Evolutionary conservation across 768 basidiomycete species (phyloP), one percentile per base, ranked within the genome.

Genomic region (Tephrocybe sp.): DNA sequence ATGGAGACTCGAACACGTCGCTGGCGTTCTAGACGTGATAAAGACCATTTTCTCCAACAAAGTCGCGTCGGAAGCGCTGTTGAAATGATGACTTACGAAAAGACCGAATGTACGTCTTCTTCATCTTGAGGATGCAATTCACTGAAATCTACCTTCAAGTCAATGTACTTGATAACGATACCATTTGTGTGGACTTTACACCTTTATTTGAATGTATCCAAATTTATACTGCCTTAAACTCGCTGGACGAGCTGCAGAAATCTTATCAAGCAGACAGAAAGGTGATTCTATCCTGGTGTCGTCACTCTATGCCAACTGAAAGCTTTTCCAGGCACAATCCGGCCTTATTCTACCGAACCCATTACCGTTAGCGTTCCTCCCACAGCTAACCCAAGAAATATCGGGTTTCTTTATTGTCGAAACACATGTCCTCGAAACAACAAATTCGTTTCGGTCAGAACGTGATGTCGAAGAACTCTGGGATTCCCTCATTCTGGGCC

Each of bases 401-500:
- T 88, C 93, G 33, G 97, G 97, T 0, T 99, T 97, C 69, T 99
- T 98, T 71, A 93, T 99, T 51, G 85, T 98, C 57, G 97, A 99
- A 69, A 85, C 83, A 1, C 87, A 96, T 62, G 94, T 99, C 0
- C 78, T 98, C 6, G 83, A 87, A 57, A 92, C 92, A 0, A 92
- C 94, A 9, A 85, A 85, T 14, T 82, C 79, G 31, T 99, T 99
- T 71, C 83, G 97, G n/a, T 91, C 89, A 13, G 80, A 87, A 57
- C 78, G 85, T 39, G 93, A 98, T 57, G 87, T 98, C 2, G 94
- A 98, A 57, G 93, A 95, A 50, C 79, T 99, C 9, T 98, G 96
- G 96, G 91, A 96, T 55, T 83, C 83, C 11, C 80, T 98, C 49
- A 80, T 94, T 46, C 66, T 75, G 11, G 80, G 88, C 22, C 75